Percentiles rank a stretch among this genome's conserved stretches.
These are phyloP conservation scores for Crucihimalaya himalaica DNA, from an alignment of 345 rosid genomes.

Conservation along the genomic window DNA sequence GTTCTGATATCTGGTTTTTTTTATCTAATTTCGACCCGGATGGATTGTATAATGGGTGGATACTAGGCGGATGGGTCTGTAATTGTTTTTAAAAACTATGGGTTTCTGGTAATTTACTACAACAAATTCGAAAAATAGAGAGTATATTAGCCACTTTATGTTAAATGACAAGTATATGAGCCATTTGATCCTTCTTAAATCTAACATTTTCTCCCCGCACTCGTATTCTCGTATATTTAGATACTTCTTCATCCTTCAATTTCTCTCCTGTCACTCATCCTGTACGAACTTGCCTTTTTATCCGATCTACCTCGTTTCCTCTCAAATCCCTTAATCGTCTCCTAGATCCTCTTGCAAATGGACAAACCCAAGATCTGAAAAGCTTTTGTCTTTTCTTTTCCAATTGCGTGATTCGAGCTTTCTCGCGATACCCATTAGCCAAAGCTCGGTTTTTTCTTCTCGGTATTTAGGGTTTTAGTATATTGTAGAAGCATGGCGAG, in stretches of 20 bases:
- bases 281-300: background rate
- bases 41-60: too few relatives aligned
- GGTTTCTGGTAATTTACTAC: too few relatives aligned
- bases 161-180: too few relatives aligned
- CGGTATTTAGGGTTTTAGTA: conserved; percentile 20
- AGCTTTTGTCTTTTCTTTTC: background rate
- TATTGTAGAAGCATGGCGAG: conserved; percentile 25
- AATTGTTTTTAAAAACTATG: too few relatives aligned
- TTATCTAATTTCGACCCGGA: too few relatives aligned
- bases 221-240: background rate
- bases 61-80: too few relatives aligned
- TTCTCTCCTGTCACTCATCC: conserved; percentile 6
- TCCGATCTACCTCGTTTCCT: conserved; percentile 23
- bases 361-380: conserved; percentile 32
- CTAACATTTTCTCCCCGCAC: too few relatives aligned
- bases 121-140: too few relatives aligned
- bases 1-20: too few relatives aligned
- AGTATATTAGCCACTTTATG: too few relatives aligned
- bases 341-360: conserved; percentile 28
- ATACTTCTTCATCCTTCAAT: conserved; percentile 1
- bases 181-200: too few relatives aligned
- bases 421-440: conserved; percentile 18
- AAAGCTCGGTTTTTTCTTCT: conserved; percentile 4
- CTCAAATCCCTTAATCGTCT: conserved; percentile 16
- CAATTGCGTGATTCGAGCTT: conserved; percentile 19